A percentile compares a stretch with the other conserved stretches of the same genome.
phyloP scores from a whole-genome alignment of 2,329 filamentous ascomycete species.

The Hirsutella rhossiliensis region DNA sequence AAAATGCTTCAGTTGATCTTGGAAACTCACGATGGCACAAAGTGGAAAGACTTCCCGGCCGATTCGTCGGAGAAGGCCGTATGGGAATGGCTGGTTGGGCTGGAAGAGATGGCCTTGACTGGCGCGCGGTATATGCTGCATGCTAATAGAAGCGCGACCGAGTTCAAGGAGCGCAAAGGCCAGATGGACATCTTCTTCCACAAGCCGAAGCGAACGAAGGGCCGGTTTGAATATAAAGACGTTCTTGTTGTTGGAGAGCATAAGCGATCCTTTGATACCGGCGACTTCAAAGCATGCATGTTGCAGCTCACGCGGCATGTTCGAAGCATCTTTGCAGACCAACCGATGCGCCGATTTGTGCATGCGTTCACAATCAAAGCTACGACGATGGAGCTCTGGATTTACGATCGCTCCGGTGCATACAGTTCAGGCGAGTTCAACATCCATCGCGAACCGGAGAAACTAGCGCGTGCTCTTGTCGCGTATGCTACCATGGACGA shows the following conservation, averaged over 20 bases:
- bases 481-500: conserved; percentile 7
- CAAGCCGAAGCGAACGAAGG: too few relatives aligned
- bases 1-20: not conserved
- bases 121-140: too few relatives aligned
- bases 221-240: conserved; percentile 3
- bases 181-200: too few relatives aligned
- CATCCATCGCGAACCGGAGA: conserved; percentile 5
- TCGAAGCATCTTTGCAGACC: conserved; percentile 1
- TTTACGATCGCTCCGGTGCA: conserved; percentile 4
- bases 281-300: conserved; percentile 6
- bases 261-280: conserved; percentile 5
- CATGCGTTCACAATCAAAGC: conserved; percentile 4
- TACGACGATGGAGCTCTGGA: conserved; percentile 4
- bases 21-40: not conserved
- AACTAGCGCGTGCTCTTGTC: conserved; percentile 6
- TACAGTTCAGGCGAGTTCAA: conserved; percentile 7
- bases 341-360: conserved; percentile 1
- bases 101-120: too few relatives aligned
- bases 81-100: too few relatives aligned
- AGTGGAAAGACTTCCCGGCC: not conserved
- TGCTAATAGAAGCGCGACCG: too few relatives aligned
- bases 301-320: conserved; percentile 8
- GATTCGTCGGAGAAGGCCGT: too few relatives aligned
- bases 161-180: too few relatives aligned
- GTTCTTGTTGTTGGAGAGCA: conserved; percentile 9